Base-by-base conservation (phyloP, 108 stramenopile species). In the Cyclotella sp. region DNA sequence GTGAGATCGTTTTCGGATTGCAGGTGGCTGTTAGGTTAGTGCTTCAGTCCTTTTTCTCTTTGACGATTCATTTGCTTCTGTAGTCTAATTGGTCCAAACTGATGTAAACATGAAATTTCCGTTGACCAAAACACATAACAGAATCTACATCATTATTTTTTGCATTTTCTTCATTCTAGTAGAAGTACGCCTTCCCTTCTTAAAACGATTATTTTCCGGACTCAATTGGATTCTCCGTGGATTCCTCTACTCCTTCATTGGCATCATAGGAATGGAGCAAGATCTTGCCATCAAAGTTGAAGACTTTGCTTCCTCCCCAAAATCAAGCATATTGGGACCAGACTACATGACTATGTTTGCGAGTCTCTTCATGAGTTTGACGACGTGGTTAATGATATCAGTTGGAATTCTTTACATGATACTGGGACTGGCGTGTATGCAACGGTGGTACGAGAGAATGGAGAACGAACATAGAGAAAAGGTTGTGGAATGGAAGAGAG, bases 241-340 rank as follows among this genome's bases (percentile, higher is more conserved):
- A 18, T 91, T 94, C 53, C 40, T 94, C 41, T 94, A 94, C 59
- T 83, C 91, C 63, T 94, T 94, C 59, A 70, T 94, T 60, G 93
- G 93, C 16, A 60, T 94, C 49, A 79, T 89, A 47, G 87, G 91
- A 16, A 69, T 86, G 82, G 93, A 92, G 49, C 88, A 92, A 63
- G 84, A 89, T 53, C 74, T 86, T 15, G 87, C 86, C 14, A 87
- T 88, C 29, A 84, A 78, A 27, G 81, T 90, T 3, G 62, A 87
- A 61, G 83, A 86, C 49, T 83, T 84, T 24, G 60, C 87, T 9
- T 57, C 65, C 8, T 18, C 63, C 0, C 28, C 22, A n/a, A 61
- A 49, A 60, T 27, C 73, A 26, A 84, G 78, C 45, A 72, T 82
- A 52, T 55, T 82, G 9, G 81, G 83, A 39, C 79, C 83, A 0